Evolutionary conservation across 768 basidiomycete species (phyloP).

Genomic region (Phanerodontia chrysosporium): DNA sequence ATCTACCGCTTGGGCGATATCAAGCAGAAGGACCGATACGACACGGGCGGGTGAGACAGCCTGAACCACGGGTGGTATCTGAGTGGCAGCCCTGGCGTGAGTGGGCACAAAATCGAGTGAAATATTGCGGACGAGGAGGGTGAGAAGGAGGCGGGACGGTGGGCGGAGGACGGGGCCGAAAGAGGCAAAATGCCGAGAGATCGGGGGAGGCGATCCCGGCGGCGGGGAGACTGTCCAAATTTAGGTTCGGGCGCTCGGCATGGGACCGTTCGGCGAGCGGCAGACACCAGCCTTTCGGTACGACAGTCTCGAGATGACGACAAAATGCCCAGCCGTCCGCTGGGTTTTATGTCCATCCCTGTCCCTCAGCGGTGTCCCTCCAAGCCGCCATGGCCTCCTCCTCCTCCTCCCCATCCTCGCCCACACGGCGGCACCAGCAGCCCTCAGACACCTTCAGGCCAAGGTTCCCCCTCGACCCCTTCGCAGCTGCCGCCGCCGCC

Average conservation of each 20-base stretch:
- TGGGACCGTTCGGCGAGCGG: not conserved
- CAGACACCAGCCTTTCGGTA: not conserved
- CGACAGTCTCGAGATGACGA: not conserved
- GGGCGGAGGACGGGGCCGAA: not conserved
- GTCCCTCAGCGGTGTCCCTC: not conserved
- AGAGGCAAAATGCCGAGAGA: not conserved
- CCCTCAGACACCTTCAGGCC: conserved; percentile 28
- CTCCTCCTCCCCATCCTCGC: not conserved
- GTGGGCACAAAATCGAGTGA: too few species aligned
- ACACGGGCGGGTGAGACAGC: too few species aligned
- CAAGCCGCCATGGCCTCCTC: not conserved
- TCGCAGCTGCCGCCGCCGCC: conserved; percentile 20
- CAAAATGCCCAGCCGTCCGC: not conserved
- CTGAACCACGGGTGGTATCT: too few species aligned
- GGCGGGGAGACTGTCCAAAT: not conserved
- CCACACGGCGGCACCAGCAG: not conserved
- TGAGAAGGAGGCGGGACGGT: not conserved
- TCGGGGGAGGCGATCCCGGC: too few species aligned
- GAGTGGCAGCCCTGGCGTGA: too few species aligned
- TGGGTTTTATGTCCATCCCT: not conserved
- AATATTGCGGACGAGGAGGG: not conserved
- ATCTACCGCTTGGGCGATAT: too few species aligned
- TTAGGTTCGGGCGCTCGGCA: not conserved
- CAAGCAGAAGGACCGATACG: too few species aligned
- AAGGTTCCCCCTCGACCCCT: conserved; percentile 32